A percentile compares a stretch with the other conserved stretches of the same genome.
These are phyloP conservation scores for Micractinium sp. DNA, from an alignment of 139 green algal genomes.

Conservation along the genomic window DNA sequence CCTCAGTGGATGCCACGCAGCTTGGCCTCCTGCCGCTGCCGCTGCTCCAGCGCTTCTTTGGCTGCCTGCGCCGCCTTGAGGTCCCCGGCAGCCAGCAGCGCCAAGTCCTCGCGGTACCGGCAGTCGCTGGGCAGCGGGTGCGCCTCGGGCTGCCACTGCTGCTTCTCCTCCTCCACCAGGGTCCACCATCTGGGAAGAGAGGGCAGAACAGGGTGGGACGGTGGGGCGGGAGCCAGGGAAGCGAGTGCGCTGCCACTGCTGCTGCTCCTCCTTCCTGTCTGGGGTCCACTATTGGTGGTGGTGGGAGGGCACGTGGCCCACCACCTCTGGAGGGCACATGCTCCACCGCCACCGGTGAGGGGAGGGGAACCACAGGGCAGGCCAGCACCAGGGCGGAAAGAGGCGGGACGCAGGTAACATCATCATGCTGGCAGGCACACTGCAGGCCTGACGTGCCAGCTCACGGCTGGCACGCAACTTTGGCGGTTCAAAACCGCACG, in stretches of 20 bases:
- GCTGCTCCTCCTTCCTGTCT: no score
- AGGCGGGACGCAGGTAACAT: not conserved
- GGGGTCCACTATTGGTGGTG: no score
- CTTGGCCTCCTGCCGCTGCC: slow-evolving; percentile 64
- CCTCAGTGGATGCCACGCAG: slow-evolving; percentile 27
- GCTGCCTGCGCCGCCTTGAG: slow-evolving; percentile 37
- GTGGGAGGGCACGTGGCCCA: no score
- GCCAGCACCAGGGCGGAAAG: no score
- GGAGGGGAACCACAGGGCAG: no score
- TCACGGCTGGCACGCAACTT: no score
- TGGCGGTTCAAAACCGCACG: no score
- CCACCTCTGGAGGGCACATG: no score
- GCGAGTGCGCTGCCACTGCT: not conserved
- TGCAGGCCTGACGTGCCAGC: not conserved
- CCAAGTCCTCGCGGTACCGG: slow-evolving; percentile 68
- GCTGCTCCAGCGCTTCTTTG: slow-evolving; percentile 64
- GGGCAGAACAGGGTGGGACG: not conserved
- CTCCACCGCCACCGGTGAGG: no score
- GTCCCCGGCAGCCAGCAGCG: slow-evolving; percentile 48
- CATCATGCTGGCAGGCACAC: not conserved
- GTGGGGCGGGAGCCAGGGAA: no score
- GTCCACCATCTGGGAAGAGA: slow-evolving; percentile 69
- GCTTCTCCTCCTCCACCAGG: slow-evolving; percentile 39
- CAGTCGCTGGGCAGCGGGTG: slow-evolving; percentile 71
- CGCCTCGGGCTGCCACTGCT: slow-evolving; percentile 54